These are phyloP conservation scores for Auxenochlorella protothecoides DNA, from an alignment of 139 green algal species.

Conservation along the genomic window DNA sequence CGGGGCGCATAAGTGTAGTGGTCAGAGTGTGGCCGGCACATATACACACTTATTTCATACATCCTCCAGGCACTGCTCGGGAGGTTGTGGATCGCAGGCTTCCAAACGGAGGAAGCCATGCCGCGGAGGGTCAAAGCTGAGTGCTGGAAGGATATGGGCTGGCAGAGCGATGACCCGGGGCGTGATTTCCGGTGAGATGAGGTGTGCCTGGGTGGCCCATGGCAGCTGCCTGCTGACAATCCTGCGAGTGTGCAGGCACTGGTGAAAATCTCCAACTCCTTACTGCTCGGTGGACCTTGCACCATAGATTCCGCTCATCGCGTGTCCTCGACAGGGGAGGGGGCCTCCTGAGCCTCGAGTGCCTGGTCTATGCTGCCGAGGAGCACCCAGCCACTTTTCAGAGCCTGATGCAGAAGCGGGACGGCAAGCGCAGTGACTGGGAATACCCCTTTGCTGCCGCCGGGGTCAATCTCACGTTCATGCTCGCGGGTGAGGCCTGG, in stretches of 20 bases:
- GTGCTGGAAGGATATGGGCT: conserved; percentile 77
- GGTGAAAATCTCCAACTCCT: not conserved
- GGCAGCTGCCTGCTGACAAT: conserved; percentile 11
- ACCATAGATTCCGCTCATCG: conserved; percentile 8
- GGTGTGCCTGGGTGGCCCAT: not conserved
- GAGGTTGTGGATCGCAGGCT: conserved; percentile 47
- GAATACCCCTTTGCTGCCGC: conserved; percentile 88
- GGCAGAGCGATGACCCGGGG: conserved; percentile 27
- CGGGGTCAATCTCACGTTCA: conserved; percentile 76
- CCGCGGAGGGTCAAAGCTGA: conserved; percentile 19
- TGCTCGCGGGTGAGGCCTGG: conserved; percentile 30
- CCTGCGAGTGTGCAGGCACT: not conserved
- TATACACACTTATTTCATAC: not conserved
- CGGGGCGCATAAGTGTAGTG: too few relatives aligned
- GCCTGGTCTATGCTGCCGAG: conserved; percentile 61
- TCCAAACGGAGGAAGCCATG: conserved; percentile 28
- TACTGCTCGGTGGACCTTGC: not conserved
- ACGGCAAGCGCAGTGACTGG: conserved; percentile 41
- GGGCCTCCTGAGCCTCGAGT: conserved; percentile 64
- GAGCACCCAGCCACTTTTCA: conserved; percentile 21
- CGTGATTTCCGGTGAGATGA: conserved; percentile 7
- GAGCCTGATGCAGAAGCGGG: conserved; percentile 53
- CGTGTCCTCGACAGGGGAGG: conserved; percentile 56
- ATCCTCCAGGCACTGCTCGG: conserved; percentile 28
- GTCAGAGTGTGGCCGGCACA: too few relatives aligned